Conservation (phyloP, 2,329 filamentous ascomycete species). For the Ceratocystis alfenasii region DNA sequence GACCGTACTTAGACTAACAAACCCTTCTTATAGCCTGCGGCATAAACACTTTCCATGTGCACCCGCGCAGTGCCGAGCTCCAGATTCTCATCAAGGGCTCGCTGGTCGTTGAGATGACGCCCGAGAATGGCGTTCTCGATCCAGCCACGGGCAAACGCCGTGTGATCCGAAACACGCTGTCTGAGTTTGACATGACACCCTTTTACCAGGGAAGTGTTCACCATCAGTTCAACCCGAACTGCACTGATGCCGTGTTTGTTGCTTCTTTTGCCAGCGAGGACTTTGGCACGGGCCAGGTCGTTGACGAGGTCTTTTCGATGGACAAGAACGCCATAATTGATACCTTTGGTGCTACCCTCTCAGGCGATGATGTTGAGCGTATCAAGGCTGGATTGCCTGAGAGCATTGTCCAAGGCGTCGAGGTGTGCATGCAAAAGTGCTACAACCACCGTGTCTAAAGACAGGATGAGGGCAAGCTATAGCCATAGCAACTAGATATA, state of each 20-base stretch:
- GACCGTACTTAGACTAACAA: slow-evolving; percentile 13
- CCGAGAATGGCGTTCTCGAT: slow-evolving; percentile 39
- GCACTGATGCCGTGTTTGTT: slow-evolving; percentile 39
- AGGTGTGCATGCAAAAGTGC: slow-evolving; percentile 42
- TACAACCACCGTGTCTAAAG: slow-evolving; percentile 15
- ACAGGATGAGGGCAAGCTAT: neutral
- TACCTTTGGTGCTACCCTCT: slow-evolving; percentile 36
- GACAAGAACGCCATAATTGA: slow-evolving; percentile 36
- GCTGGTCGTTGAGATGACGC: slow-evolving; percentile 41
- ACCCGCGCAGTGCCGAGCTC: slow-evolving; percentile 43
- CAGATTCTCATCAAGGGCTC: slow-evolving; percentile 40
- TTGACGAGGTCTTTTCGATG: slow-evolving; percentile 40
- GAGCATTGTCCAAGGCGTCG: slow-evolving; percentile 41
- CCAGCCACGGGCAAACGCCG: slow-evolving; percentile 30
- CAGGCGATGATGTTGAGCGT: slow-evolving; percentile 36
- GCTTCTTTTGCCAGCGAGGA: slow-evolving; percentile 41
- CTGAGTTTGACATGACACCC: slow-evolving; percentile 38
- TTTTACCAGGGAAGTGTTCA: slow-evolving; percentile 45
- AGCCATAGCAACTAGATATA: too few species aligned
- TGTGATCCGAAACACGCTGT: slow-evolving; percentile 34
- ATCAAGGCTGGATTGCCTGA: slow-evolving; percentile 33
- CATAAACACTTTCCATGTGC: slow-evolving; percentile 46
- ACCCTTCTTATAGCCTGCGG: slow-evolving; percentile 33
- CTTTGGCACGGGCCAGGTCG: slow-evolving; percentile 40
- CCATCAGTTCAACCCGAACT: slow-evolving; percentile 45